Evolutionary conservation across 495 filamentous ascomycete species (phyloP), one percentile per base, ranked within the genome.

Genomic region (Trichocladium uniseriatum): DNA sequence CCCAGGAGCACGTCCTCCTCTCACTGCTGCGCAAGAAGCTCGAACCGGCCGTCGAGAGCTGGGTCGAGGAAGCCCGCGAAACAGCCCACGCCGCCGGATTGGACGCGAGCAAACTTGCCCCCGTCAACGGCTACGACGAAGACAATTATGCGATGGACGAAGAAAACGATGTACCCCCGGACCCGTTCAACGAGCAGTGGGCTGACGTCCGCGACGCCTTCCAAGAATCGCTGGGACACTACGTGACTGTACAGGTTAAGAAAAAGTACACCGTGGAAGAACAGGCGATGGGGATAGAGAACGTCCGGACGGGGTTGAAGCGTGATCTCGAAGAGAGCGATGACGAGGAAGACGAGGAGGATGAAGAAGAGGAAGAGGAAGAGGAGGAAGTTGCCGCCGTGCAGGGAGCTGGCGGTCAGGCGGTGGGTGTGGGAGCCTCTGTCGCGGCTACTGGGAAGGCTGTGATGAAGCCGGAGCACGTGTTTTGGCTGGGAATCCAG

Each of bases 1-100:
- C 78, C 9, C 79, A 90, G 58, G 79, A 83, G 39, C 65, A 57
- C 37, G 66, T 81, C 5, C 76, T 91, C 1, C 64, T 74, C 6
- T 71, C 79, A 45, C 67, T 94, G 1, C 68, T 92, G 18, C 80
- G 87, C 16, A 92, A 91, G 66, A 91, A 90, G 62, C 76, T 85
- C 18, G 85, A 90, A 44, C 84, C 86, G 4, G 70, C 76, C 3
- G 79, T 87, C 21, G 84, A 88, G 52, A 77, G 77, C 27, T 84
- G 80, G 75, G 80, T 91, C 13, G 78, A 79, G 8, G 72, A 81
- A 35, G 82, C 81, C 7, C 75, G 77, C 5, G 61, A 58, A 7
- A 58, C 64, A 6, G 65, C 67, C 9, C 54, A 49, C 11, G 35
- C 54, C 9, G 49, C 54, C 13, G 55, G 58, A 6, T 2, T 59